Base-by-base conservation (phyloP, 495 filamentous ascomycete species). In the Cercophora scortea region DNA sequence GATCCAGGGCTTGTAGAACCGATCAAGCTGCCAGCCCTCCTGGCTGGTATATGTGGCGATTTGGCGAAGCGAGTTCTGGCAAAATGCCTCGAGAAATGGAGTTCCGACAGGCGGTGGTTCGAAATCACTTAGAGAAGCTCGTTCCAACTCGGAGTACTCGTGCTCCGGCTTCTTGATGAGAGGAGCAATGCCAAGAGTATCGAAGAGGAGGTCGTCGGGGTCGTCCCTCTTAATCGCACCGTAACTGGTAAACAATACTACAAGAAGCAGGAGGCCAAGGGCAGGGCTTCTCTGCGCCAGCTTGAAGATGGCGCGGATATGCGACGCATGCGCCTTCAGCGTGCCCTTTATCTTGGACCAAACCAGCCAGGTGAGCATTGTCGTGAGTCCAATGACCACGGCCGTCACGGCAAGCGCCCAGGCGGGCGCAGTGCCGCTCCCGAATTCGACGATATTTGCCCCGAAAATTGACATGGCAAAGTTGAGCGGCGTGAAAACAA, bases 381-480 rank as follows among this genome's bases (percentile, higher is more conserved):
- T 40, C n/a, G 38, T 7, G 38, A 40, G 38, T 3, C 38, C 10
- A 40, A 40, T 15, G 7, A 7, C 11, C 38, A 40, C 10, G 38
- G 38, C 38, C 10, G 38, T 40, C 11, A 40, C 38, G 38, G 7
- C 38, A 11, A 40, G 7, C 7, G 38, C 38, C 38, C 38, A 40
- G 13, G 38, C 38, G 5, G 48, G 38, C 18, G 42, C 48, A 17
- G 25, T 8, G 10, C 48, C 48, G 18, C 35, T 50, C 3, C 48
- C 48, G 38, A 50, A 50, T 17, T 50, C 39, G 2, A 16, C n/a
- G 34, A 50, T 42, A 18, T 50, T 50, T 50, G 48, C 35, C 17
- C 48, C 48, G 18, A 50, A 49, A 50, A 50, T 42, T n/a, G 48
- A 41, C 10, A 32, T 18, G 6, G n/a, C 48, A 50, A 50, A 50